Base-by-base conservation (phyloP, 805 yeast genomes). In the Cyberlindnera bimundalis region DNA sequence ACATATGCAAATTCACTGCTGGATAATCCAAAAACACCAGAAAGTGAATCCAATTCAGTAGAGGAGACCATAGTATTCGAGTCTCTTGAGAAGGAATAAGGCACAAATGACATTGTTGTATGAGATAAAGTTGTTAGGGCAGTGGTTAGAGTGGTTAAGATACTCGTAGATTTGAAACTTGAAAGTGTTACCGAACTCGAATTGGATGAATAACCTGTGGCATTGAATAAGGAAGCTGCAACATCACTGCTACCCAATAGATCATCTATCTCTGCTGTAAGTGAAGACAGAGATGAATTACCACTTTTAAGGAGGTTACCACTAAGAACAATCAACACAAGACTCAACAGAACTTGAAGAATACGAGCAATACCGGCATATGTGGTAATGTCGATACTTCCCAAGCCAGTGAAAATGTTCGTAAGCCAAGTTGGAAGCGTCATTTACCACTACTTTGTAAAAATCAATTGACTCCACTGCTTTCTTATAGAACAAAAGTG, bases 11-110 rank as follows among this genome's bases (percentile, higher is more conserved):
- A 17, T 19, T 52, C 46, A 2, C 33, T 26, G 2, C 19, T 17
- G 13, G 43, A 24, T 9, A 45, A 16, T 2, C 30, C 16, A 39
- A 38, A 25, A 17, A 33, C 24, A 21, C 35, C 29, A 26, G 31
- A 1, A n/a, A 31, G 21, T 9, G 16, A 36, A 26, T n/a, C 20
- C 14, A 28, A 28, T 15, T 42, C 35, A 1, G 25, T 19, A 11
- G 51, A 35, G 6, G 46, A 30, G 5, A 46, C 26, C 40, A 50
- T 48, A 14, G 28, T 6, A 33, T 43, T 41, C 6, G 32, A 42
- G 5, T 34, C 39, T 6, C 42, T 30, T 11, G 34, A 1, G 27
- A 40, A 45, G 12, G 41, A 16, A 25, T 45, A 40, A 3, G 48
- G 48, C 14, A 35, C 14, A 14, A 37, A 11, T 11, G 45, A 37